A percentile compares a stretch with the other conserved stretches of the same genome.
Evolutionary conservation across 2,329 filamentous ascomycete genomes (phyloP).

Genomic region (Sphaerostilbella broomeana): DNA sequence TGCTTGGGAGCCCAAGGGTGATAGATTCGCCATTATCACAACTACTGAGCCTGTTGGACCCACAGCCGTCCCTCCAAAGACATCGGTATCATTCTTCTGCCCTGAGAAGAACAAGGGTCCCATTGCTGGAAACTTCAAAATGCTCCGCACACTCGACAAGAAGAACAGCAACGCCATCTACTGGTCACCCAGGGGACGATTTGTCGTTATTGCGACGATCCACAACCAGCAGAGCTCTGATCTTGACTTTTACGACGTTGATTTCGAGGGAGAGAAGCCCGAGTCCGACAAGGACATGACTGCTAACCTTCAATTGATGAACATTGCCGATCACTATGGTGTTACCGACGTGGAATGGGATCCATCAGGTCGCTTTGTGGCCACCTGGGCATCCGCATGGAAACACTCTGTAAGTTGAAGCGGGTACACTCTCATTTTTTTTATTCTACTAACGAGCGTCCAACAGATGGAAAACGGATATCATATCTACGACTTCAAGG

Average conservation of each 20-base stretch:
- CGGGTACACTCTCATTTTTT: not conserved
- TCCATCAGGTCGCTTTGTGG: conserved; percentile 88
- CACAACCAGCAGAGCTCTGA: conserved; percentile 90
- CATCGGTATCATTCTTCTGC: conserved; percentile 90
- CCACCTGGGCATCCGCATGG: conserved; percentile 89
- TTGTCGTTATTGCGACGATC: conserved; percentile 90
- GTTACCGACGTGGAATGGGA: conserved; percentile 98
- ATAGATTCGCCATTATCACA: conserved; percentile 95
- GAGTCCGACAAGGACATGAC: conserved; percentile 90
- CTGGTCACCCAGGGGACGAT: conserved; percentile 94
- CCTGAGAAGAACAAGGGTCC: conserved; percentile 87
- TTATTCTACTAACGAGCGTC: conserved; percentile 10
- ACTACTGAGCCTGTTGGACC: conserved; percentile 75
- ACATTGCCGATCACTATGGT: conserved; percentile 89
- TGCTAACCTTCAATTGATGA: conserved; percentile 93
- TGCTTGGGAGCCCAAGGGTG: conserved; percentile 97
- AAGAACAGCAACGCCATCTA: conserved; percentile 99
- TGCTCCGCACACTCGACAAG: conserved; percentile 91
- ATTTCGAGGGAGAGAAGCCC: conserved; percentile 95
- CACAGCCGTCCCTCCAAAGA: conserved; percentile 85
- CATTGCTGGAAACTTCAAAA: conserved; percentile 87
- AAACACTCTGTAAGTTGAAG: conserved; percentile 74
- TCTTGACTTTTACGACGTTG: conserved; percentile 94
- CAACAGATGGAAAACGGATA: conserved; percentile 96
- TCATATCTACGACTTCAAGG: conserved; percentile 95